These are phyloP conservation scores for Wickerhamomyces sp. DNA, from an alignment of 1,139 yeast species.

Conservation along the genomic window DNA sequence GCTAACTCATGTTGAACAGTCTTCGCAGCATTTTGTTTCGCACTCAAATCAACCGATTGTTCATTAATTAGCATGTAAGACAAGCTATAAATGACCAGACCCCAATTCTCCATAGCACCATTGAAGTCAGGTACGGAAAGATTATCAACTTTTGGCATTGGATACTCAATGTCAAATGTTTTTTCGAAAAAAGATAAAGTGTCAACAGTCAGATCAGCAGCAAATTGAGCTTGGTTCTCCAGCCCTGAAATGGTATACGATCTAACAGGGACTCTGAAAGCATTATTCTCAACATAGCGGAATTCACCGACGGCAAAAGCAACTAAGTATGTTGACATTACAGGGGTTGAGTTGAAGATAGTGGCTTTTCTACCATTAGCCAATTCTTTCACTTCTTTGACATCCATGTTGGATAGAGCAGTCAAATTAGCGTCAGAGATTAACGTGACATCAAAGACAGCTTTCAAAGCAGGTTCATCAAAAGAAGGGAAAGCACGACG, in stretches of 20 bases:
- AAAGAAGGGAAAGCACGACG: conserved; percentile 88
- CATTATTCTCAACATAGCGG: conserved; percentile 56
- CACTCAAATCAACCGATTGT: conserved; percentile 46
- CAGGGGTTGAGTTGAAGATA: conserved; percentile 53
- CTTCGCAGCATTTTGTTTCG: conserved; percentile 67
- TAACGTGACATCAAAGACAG: conserved; percentile 65
- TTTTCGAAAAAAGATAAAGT: conserved; percentile 62
- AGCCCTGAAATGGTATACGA: conserved; percentile 72
- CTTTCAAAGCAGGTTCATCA: conserved; percentile 84
- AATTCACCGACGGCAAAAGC: conserved; percentile 79
- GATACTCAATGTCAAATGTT: conserved; percentile 62
- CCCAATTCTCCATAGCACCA: conserved; percentile 85
- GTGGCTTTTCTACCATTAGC: conserved; percentile 45
- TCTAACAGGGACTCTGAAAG: conserved; percentile 47
- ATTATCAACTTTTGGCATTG: conserved; percentile 69
- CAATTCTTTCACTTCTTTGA: conserved; percentile 42
- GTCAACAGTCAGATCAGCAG: conserved; percentile 62
- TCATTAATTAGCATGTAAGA: conserved; percentile 64
- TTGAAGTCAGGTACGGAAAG: conserved; percentile 72
- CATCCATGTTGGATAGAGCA: conserved; percentile 80
- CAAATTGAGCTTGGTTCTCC: conserved; percentile 54
- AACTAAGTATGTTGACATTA: conserved; percentile 70
- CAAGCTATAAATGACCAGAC: conserved; percentile 67
- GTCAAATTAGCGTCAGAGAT: conserved; percentile 55
- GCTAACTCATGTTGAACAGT: conserved; percentile 80